Evolutionary conservation across 345 rosid genomes (phyloP).

Genomic region (Punica granatum): DNA sequence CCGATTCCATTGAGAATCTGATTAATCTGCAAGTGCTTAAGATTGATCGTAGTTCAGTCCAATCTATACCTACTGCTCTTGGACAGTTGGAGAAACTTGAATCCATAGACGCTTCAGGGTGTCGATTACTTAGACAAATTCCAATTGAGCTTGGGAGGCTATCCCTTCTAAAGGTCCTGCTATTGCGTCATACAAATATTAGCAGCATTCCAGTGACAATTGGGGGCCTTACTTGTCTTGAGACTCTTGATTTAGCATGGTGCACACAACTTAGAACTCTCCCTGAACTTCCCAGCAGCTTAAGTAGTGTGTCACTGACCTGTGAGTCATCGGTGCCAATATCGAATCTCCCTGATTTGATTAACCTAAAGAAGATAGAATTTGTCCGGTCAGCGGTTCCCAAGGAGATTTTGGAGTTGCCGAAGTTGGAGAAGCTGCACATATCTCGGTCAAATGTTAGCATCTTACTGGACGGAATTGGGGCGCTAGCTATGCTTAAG

Average conservation of each 20-base stretch:
- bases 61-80: not conserved
- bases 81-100: slow-evolving; percentile 1
- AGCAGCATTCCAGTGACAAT: slow-evolving; percentile 2
- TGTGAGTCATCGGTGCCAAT: not conserved
- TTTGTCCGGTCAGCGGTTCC: not conserved
- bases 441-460: not conserved
- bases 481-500: not conserved
- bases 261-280: not conserved
- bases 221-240: not conserved
- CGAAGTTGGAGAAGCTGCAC: not conserved
- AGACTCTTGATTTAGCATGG: not conserved
- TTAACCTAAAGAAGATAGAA: not conserved
- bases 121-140: not conserved
- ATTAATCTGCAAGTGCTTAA: not conserved
- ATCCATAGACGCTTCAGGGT: not conserved
- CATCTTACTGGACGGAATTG: not conserved
- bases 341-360: not conserved
- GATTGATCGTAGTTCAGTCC: not conserved
- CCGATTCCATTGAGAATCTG: not conserved
- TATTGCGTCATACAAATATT: not conserved
- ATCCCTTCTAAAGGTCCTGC: not conserved
- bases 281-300: slow-evolving; percentile 1
- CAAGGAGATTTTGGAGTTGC: not conserved
- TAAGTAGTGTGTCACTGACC: not conserved
- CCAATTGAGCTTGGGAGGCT: not conserved